These are phyloP conservation scores for Marasmius fiardii DNA, from an alignment of 1,284 basidiomycete species.

Conservation along the genomic window DNA sequence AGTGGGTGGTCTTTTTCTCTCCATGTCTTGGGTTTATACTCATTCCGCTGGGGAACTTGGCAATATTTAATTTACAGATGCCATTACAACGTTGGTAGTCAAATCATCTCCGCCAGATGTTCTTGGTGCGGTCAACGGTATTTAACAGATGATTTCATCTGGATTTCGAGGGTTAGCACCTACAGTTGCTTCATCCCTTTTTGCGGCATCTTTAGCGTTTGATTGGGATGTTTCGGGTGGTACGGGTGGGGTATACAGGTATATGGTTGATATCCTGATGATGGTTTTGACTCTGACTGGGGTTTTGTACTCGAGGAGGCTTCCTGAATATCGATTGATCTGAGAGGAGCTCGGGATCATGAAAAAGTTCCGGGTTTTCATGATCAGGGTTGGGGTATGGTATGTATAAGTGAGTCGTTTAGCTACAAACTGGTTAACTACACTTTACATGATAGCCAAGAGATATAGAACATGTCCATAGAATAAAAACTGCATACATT, in stretches of 20 bases:
- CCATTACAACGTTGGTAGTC: slow-evolving; percentile 6
- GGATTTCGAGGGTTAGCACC: slow-evolving; percentile 8
- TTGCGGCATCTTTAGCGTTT: slow-evolving; percentile 7
- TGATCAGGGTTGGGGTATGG: too few relatives aligned
- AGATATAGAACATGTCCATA: too few relatives aligned
- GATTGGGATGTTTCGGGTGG: slow-evolving; percentile 3
- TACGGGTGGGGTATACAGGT: background rate
- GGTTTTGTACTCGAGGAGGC: slow-evolving; percentile 3
- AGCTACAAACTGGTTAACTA: too few relatives aligned
- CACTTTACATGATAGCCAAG: too few relatives aligned
- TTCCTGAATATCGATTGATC: slow-evolving; percentile 2
- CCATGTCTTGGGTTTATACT: background rate
- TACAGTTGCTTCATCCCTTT: slow-evolving; percentile 10
- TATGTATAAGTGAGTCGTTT: too few relatives aligned
- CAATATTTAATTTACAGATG: background rate
- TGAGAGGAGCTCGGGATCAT: too few relatives aligned
- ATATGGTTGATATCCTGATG: slow-evolving; percentile 8
- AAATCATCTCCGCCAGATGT: slow-evolving; percentile 12
- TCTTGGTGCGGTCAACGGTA: slow-evolving; percentile 19
- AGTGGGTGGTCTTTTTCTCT: background rate
- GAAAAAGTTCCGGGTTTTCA: too few relatives aligned
- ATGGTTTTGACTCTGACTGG: slow-evolving; percentile 3
- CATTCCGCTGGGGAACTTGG: too few relatives aligned
- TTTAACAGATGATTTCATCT: slow-evolving; percentile 19
- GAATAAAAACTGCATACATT: too few relatives aligned